Conservation (phyloP, 805 yeast species). For the Cyberlindnera mississippiensis region DNA sequence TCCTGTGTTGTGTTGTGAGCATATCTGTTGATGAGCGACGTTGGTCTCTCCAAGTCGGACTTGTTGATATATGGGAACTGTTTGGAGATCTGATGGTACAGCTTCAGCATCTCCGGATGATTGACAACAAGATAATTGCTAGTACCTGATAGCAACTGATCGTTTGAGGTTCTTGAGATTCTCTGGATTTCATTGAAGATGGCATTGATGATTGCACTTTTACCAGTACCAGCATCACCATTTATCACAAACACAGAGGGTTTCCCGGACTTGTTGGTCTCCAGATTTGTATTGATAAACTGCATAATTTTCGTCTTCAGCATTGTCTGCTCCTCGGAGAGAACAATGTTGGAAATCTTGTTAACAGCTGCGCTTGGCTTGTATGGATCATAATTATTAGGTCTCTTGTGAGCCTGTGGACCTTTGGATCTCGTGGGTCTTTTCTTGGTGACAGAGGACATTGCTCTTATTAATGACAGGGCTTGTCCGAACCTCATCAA, state of each 20-base stretch:
- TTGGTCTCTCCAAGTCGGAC: slow-evolving; percentile 42
- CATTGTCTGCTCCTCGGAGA: slow-evolving; percentile 36
- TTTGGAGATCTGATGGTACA: slow-evolving; percentile 37
- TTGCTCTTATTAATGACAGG: too few species aligned
- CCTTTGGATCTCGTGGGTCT: slow-evolving; percentile 1
- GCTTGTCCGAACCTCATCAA: too few species aligned
- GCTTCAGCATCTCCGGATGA: slow-evolving; percentile 46
- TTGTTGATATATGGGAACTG: slow-evolving; percentile 35
- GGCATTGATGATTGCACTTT: slow-evolving; percentile 40
- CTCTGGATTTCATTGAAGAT: slow-evolving; percentile 41
- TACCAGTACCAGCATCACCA: slow-evolving; percentile 50
- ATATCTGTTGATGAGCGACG: slow-evolving; percentile 37
- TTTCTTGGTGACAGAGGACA: not conserved
- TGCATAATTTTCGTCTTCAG: slow-evolving; percentile 30
- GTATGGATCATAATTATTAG: slow-evolving; percentile 4
- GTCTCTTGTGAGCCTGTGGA: slow-evolving; percentile 7
- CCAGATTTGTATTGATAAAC: slow-evolving; percentile 29
- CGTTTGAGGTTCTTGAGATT: slow-evolving; percentile 20
- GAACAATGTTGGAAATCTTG: slow-evolving; percentile 32
- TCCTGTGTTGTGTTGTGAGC: slow-evolving; percentile 5
- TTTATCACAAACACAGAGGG: slow-evolving; percentile 39
- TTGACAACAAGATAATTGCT: slow-evolving; percentile 39
- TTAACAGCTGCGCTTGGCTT: slow-evolving; percentile 31
- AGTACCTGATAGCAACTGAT: slow-evolving; percentile 27
- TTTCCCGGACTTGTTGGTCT: slow-evolving; percentile 5